Conservation (phyloP, 305 asterid species). For the Fraxinus albicans region DNA sequence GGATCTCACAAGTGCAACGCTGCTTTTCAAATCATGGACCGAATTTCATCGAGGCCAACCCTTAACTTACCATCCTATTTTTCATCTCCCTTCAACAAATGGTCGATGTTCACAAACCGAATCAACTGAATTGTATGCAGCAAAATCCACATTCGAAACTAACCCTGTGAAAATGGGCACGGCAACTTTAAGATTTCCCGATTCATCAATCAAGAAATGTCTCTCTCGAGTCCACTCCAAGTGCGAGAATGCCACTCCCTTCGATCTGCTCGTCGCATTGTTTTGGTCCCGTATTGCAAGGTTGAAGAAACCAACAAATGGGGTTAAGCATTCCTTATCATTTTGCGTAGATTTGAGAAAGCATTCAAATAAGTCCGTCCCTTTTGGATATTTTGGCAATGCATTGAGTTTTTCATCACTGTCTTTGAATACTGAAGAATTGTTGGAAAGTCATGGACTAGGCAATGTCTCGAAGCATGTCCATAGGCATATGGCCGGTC, state of each 20-base stretch:
- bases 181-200: conserved; percentile 40
- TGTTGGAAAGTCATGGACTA: conserved; percentile 18
- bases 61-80: conserved; percentile 35
- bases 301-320: conserved; percentile 2
- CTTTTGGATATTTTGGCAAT: conserved; percentile 47
- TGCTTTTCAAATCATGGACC: conserved; percentile 54
- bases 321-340: conserved; percentile 22
- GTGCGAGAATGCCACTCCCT: conserved; percentile 55
- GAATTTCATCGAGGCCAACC: conserved; percentile 37
- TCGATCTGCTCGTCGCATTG: conserved; percentile 48
- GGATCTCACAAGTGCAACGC: conserved; percentile 51
- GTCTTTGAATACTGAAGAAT: conserved; percentile 13
- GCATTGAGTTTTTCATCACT: conserved; percentile 38
- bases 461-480: conserved; percentile 26
- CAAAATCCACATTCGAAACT: neutral
- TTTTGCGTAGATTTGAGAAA: conserved; percentile 49
- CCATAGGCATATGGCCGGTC: conserved; percentile 31
- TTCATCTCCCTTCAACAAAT: conserved; percentile 27
- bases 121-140: neutral
- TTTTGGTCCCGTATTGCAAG: conserved; percentile 44
- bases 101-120: neutral
- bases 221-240: conserved; percentile 28
- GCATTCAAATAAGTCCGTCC: conserved; percentile 13
- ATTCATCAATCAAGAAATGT: conserved; percentile 26
- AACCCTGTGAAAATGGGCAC: conserved; percentile 36